Evolutionary conservation across 2,329 filamentous ascomycete genomes (phyloP).

Genomic region (Truncatella angustata): DNA sequence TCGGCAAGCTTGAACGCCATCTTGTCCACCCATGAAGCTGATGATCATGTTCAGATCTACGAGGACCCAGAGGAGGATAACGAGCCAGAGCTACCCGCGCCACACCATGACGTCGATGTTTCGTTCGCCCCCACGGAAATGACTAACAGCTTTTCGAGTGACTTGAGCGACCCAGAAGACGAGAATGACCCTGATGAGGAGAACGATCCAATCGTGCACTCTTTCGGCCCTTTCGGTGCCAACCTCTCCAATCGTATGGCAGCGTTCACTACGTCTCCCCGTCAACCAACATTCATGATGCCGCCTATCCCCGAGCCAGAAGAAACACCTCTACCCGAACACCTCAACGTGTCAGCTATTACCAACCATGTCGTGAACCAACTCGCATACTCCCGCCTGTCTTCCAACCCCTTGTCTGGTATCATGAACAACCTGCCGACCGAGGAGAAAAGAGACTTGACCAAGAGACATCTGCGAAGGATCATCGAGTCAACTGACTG

Average conservation of each 20-base stretch:
- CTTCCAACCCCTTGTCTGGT: constrained; percentile 84
- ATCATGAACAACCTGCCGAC: constrained; percentile 83
- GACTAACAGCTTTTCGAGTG: constrained; percentile 56
- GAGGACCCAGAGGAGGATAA: constrained; percentile 67
- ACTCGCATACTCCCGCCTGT: constrained; percentile 88
- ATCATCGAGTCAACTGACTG: constrained; percentile 74
- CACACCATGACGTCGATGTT: constrained; percentile 23
- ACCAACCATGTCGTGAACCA: constrained; percentile 93
- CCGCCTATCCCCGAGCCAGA: constrained; percentile 26
- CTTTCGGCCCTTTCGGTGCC: constrained; percentile 85
- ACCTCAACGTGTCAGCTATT: constrained; percentile 46
- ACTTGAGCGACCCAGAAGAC: constrained; percentile 54
- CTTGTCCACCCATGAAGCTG: constrained; percentile 36
- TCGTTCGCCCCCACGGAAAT: constrained; percentile 51
- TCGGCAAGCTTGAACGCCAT: constrained; percentile 46
- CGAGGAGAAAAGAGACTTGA: constrained; percentile 58
- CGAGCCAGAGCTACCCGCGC: constrained; percentile 44
- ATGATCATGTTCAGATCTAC: constrained; percentile 63
- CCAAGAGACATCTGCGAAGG: constrained; percentile 62
- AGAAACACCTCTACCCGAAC: constrained; percentile 23
- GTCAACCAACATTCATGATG: constrained; percentile 29
- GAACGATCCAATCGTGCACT: constrained; percentile 89
- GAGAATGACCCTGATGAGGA: constrained; percentile 85
- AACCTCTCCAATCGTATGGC: constrained; percentile 81
- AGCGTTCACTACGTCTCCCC: constrained; percentile 68